phyloP scores from a whole-genome alignment of 2,329 filamentous ascomycete genomes.

The Pseudogymnoascus sp. region DNA sequence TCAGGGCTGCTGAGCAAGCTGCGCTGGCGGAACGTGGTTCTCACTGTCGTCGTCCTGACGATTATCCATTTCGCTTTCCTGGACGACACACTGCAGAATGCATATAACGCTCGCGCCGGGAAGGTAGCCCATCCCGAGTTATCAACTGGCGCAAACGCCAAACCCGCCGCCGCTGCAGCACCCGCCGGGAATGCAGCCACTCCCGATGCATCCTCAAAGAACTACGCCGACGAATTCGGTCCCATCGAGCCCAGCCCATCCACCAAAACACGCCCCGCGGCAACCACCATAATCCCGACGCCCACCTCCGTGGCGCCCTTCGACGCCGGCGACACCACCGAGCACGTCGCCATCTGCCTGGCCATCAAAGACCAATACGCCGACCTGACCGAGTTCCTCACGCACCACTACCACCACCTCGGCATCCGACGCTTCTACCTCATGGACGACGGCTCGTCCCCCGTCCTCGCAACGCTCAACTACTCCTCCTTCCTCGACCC shows the following conservation, averaged over 20 bases:
- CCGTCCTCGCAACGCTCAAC: constrained; percentile 15
- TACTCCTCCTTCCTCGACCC: constrained; percentile 18
- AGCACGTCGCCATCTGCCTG: constrained; percentile 24
- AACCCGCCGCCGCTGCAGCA: neutral
- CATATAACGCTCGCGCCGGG: neutral
- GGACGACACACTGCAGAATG: neutral
- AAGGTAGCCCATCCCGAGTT: neutral
- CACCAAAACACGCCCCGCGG: neutral
- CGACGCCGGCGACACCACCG: constrained; percentile 27
- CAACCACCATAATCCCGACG: neutral
- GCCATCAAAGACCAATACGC: constrained; percentile 19
- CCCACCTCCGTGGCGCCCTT: neutral
- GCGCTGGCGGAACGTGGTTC: neutral
- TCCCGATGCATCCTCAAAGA: neutral
- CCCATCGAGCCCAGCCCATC: neutral
- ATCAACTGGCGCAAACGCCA: neutral
- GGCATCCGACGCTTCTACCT: constrained; percentile 25
- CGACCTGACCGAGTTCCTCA: constrained; percentile 23
- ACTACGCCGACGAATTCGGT: neutral
- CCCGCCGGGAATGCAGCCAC: neutral
- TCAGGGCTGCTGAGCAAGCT: neutral
- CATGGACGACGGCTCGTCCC: constrained; percentile 24
- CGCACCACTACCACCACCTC: constrained; percentile 25
- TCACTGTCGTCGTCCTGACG: neutral
- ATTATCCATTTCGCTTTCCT: neutral